Conservation (phyloP, 208 protist species). For the Leptomonas pyrrhocoris region DNA sequence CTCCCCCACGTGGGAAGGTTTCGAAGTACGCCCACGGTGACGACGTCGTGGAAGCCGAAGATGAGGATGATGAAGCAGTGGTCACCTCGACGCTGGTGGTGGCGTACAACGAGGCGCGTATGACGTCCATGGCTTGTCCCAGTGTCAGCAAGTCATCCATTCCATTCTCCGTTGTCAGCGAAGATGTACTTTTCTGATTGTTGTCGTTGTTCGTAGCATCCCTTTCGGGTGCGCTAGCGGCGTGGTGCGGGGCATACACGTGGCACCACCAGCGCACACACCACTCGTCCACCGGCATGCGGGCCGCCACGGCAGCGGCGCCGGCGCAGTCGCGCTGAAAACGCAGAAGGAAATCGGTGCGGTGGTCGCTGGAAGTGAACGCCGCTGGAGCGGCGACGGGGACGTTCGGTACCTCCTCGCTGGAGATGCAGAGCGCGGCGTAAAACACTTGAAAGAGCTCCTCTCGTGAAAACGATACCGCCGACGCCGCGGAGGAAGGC, state of each 20-base stretch:
- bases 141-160: constrained; percentile 9
- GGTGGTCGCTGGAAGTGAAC: too few species aligned
- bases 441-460: constrained; percentile 30
- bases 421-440: constrained; percentile 23
- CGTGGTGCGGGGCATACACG: background rate
- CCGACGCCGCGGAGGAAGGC: background rate
- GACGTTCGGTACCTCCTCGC: constrained; percentile 31
- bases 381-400: constrained; percentile 1
- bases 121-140: constrained; percentile 29
- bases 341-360: background rate
- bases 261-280: constrained; percentile 50
- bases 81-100: background rate
- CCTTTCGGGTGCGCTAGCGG: too few species aligned
- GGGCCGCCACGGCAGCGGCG: background rate
- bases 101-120: constrained; percentile 28
- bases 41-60: background rate
- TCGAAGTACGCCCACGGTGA: constrained; percentile 15
- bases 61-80: background rate
- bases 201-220: too few species aligned
- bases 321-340: constrained; percentile 18
- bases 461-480: background rate
- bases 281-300: constrained; percentile 53
- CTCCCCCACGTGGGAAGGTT: constrained; percentile 5
- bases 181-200: too few species aligned
- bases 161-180: background rate